Evolutionary conservation across 495 filamentous ascomycete genomes (phyloP), one percentile per base, ranked within the genome.

Genomic region (Staphylotrichum tortipilum): DNA sequence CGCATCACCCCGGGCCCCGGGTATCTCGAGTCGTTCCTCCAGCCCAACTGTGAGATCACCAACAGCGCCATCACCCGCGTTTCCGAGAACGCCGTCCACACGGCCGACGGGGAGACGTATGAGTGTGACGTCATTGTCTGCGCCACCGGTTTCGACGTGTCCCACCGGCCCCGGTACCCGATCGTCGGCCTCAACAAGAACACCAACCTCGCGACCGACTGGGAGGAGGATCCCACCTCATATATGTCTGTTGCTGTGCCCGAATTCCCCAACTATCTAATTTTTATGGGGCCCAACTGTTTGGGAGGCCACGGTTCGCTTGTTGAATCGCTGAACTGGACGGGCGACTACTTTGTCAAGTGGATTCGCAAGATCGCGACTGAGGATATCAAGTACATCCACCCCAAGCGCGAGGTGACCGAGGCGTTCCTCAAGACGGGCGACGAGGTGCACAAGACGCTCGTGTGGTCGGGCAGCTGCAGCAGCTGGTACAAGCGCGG

Each of bases 401-500:
- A 49, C 0, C 82, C 83, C 0, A 73, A 69, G 3, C 55, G 67
- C 34, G 50, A 64, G 30, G 83, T 81, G 0, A 67, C 81, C 0
- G 78, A 84, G 48, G 81, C 84, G 39, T 85, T 84, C 51, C 63
- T 81, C 30, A 70, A 76, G 26, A 81, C 80, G 61, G 73, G 70
- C 34, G 80, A 83, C 58, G 66, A 72, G 7, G 85, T 82, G 61
- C 83, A 83, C 58, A 68, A 69, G 7, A 71, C 70, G 18, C 83
- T 79, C 3, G 82, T 84, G 3, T 72, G 79, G 64, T 72, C 78
- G 0, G 78, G 79, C 30, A 74, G 77, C 49, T 88, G 84, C 64
- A 78, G 75, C 39, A 80, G 75, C 3, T 88, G 84, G 84, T 83
- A 83, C 57, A 85, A 86, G 34, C 59, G 81, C 42, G 81, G 80